phyloP scores from a whole-genome alignment of 345 rosid species.

The Pistacia atlantica region DNA sequence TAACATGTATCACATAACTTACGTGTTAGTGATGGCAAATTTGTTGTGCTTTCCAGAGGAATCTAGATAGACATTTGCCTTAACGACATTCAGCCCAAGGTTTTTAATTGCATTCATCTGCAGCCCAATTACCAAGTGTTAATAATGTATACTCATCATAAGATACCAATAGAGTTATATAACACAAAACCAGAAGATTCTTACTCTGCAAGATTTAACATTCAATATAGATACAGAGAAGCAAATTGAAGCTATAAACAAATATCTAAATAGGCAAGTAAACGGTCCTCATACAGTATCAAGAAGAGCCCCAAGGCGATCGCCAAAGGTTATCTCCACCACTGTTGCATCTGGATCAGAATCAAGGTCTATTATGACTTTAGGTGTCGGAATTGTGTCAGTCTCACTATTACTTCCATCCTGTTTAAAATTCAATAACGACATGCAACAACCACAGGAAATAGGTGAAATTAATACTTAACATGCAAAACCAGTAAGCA shows the following conservation, averaged over 20 bases:
- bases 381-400: slow-evolving; percentile 80
- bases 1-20: slow-evolving; percentile 32
- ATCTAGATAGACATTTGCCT: slow-evolving; percentile 88
- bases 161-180: background rate
- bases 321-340: slow-evolving; percentile 87
- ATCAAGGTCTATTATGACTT: slow-evolving; percentile 91
- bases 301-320: slow-evolving; percentile 96
- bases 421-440: slow-evolving; percentile 42
- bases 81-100: slow-evolving; percentile 90
- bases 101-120: slow-evolving; percentile 93
- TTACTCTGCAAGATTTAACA: background rate
- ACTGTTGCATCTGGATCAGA: slow-evolving; percentile 89
- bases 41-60: slow-evolving; percentile 96
- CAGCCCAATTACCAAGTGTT: slow-evolving; percentile 26
- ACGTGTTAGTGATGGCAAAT: slow-evolving; percentile 84
- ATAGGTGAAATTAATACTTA: background rate
- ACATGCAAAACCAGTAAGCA: background rate
- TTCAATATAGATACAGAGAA: background rate
- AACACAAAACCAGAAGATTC: background rate
- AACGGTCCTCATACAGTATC: slow-evolving; percentile 65
- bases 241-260: background rate
- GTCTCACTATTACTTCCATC: slow-evolving; percentile 61
- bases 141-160: background rate
- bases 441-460: slow-evolving; percentile 13
- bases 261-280: slow-evolving; percentile 8